Base-by-base conservation (phyloP, 495 filamentous ascomycete species). In the Penicillium maclennaniae region DNA sequence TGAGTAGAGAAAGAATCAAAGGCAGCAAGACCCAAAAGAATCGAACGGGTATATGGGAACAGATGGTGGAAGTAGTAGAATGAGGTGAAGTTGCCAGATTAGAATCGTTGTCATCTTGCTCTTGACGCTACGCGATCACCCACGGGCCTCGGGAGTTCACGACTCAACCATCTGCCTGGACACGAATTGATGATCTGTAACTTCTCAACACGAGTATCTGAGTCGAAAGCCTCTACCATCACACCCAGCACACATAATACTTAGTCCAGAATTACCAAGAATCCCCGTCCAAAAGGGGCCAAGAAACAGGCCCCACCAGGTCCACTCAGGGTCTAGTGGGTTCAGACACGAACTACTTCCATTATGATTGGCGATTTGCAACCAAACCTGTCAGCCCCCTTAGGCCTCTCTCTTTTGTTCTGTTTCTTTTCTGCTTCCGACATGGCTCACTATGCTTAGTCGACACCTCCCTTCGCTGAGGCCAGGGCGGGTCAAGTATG, bases 401-500 rank as follows among this genome's bases (percentile, higher is more conserved):
- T 19, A 14, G 15, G 37, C 27, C 27, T 45, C 19, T 12, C 15
- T 27, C 40, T 43, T 41, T 21, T 7, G 7, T 31, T 9, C 14
- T 25, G 9, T 31, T 23, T 26, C 23, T 26, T 16, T 25, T 16
- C 38, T 44, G 15, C 15, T 42, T 48, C 17, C 14, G 38, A 47
- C 12, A 58, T 56, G 50, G 47, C 41, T 21, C 45, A 53, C 45
- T 27, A 63, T 63, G 59, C 43, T 49, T 28, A 55, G 50, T 34
- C 51, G 51, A 38, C 46, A 20, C 26, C 23, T 46, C 19, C 38
- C 47, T 15, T 48, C 39, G 6, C 27, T 42, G 16, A 38, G 48
- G 17, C 31, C 20, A 38, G 37, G 43, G 36, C 51, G 58, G 17
- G 44, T 42, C 20, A 55, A 53, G 23, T 48, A 40, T 44, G 26